Conservation (phyloP, 2,329 filamentous ascomycete genomes). For the Proliferodiscus dingleyae region DNA sequence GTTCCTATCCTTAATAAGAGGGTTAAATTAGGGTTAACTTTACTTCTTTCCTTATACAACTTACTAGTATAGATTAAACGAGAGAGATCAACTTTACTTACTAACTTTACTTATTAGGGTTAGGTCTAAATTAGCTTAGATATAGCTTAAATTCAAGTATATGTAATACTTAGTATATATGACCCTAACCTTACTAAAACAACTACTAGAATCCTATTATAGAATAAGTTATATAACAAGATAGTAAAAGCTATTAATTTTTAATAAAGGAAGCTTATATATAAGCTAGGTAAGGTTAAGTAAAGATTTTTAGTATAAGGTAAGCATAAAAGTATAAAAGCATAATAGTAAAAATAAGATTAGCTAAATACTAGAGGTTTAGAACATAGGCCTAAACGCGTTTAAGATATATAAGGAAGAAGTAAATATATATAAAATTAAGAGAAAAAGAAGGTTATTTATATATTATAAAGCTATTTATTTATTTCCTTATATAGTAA, state of each 20-base stretch:
- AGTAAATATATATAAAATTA: no score
- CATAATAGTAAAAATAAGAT: background rate
- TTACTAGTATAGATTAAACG: background rate
- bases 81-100: background rate
- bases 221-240: background rate
- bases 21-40: background rate
- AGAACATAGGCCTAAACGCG: no score
- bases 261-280: conserved; percentile 2
- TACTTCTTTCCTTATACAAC: background rate
- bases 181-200: conserved; percentile 2
- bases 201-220: background rate
- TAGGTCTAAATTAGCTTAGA: conserved; percentile 4
- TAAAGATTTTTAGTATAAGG: background rate
- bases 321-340: background rate
- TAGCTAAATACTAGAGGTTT: background rate
- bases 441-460: no score
- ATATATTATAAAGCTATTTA: no score
- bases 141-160: conserved; percentile 9
- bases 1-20: background rate
- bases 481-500: no score
- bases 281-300: conserved; percentile 3
- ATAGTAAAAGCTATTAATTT: background rate
- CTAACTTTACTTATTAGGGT: conserved; percentile 4
- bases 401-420: no score
- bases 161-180: conserved; percentile 4